Base-by-base conservation (phyloP, 2,329 filamentous ascomycete species). In the Reticulascus tulasneorum region DNA sequence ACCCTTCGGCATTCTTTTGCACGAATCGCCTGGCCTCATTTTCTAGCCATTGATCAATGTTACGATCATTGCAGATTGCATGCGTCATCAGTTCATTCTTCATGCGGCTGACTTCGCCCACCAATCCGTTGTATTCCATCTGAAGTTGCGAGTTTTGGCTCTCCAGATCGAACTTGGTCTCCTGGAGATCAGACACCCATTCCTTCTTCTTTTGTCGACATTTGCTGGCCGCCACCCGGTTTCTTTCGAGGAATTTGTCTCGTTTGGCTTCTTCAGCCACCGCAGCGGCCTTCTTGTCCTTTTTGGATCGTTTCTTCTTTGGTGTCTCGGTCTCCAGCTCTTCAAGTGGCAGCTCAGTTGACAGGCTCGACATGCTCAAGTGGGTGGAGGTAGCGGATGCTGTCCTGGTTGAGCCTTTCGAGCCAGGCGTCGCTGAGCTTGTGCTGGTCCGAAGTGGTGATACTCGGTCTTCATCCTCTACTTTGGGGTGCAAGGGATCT, bases 161-260 rank as follows among this genome's bases (percentile, higher is more conserved):
- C 49, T 77, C 73, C 28, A 77, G 47, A 1, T 52, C 59, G 9
- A 54, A 45, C 37, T 66, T 68, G 6, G 59, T 62, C 35, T 68
- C 63, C 40, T 77, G 69, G 16, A 77, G 51, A n/a, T 68, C 63
- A 10, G 58, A 58, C 16, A 72, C 65, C 64, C 68, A 75, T 47
- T 66, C 59, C 56, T 76, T 78, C 50, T 75, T 76, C 58, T 85
- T 86, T 50, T 82, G 75, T 4, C 84, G 75, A 51, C 83, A 88
- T 53, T 86, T 87, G 54, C 79, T 83, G 2, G 84, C 84, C 0
- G 84, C 84, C 3, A 84, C 63, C 9, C 84, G 72, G 55, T 89
- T 89, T 42, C 83, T 75, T 57, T 85, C 79, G 0, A 86, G 67
- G 47, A 79, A 81, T 43, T 71, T 72, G 42, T 65, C 69, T 19